phyloP scores from a whole-genome alignment of 306 rosid genomes.

The Citrullus amarus region DNA sequence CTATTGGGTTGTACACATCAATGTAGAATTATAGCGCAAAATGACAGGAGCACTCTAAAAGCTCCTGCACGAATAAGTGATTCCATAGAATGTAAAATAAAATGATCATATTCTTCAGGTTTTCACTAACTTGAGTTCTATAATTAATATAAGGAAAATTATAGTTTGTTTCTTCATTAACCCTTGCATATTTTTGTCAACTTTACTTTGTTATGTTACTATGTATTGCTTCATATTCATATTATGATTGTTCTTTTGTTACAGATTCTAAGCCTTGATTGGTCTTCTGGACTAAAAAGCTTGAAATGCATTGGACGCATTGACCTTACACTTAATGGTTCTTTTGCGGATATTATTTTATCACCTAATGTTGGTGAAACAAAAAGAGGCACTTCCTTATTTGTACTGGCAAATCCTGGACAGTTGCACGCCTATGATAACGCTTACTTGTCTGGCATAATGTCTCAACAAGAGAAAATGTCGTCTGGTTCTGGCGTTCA shows the following conservation, averaged over 20 bases:
- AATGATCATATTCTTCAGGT: neutral
- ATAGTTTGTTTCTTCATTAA: neutral
- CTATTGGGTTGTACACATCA: neutral
- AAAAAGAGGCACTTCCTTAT: slow-evolving; percentile 36
- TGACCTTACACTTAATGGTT: slow-evolving; percentile 61
- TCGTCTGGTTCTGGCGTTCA: slow-evolving; percentile 27
- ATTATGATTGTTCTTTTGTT: slow-evolving; percentile 12
- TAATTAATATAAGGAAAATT: neutral
- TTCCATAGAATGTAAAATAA: neutral
- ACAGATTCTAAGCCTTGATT: slow-evolving; percentile 66
- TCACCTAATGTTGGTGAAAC: slow-evolving; percentile 27
- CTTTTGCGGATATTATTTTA: slow-evolving; percentile 69
- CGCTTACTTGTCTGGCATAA: slow-evolving; percentile 37
- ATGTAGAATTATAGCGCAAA: neutral
- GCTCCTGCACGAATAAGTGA: neutral
- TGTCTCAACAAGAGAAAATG: slow-evolving; percentile 36
- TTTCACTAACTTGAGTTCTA: neutral
- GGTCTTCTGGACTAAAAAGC: slow-evolving; percentile 67
- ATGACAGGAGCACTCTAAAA: neutral
- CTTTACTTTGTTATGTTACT: slow-evolving; percentile 6
- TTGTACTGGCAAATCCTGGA: slow-evolving; percentile 71
- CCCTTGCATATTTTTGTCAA: neutral
- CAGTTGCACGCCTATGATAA: slow-evolving; percentile 48
- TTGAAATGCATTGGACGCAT: slow-evolving; percentile 49
- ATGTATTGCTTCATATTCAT: neutral